Base-by-base conservation (phyloP, 441 rosid genomes). In the Eruca vesicaria region DNA sequence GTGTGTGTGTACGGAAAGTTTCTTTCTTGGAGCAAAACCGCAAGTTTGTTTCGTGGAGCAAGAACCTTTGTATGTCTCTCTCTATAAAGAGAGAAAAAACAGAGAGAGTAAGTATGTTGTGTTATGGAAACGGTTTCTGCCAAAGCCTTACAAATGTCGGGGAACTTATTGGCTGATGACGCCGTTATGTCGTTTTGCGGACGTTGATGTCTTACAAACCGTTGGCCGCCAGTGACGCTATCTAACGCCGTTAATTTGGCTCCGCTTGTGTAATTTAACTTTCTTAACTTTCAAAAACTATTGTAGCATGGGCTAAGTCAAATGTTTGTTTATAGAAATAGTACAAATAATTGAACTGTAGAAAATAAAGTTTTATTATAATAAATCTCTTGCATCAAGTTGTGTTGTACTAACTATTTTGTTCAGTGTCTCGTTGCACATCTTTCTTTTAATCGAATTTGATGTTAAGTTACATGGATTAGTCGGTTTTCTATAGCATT, bases 161-260 rank as follows among this genome's bases (percentile, higher is more conserved):
- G 20, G 38, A 38, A 62, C 28, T 68, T 68, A 75, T 68, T 68
- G 58, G 79, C 23, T 10, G 68, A 61, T 68, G 79, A 75, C 75
- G 79, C 71, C 32, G 63, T 76, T 76, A 43, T 70, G 71, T 70
- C 80, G 80, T 76, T 70, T 76, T 70, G 66, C 4, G 53, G 66
- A 70, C 67, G 75, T 70, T 64, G 12, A 31, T 69, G 21, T 33
- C 4, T 55, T 2, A 19, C 6, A 36, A 48, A 41, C 55, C 33
- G 67, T 70, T 76, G 75, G 61, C 72, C 60, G 52, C 70, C 65
- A 41, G 21, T 63, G 71, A 63, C 75, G 66, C 0, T 14, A 2
- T 70, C 63, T 76, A 41, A 69, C 79, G 75, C 75, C 75, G 79
- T 76, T 56, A 38, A 14, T 1, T 41, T 61, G 2, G n/a, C 69